Evolutionary conservation across 2,329 filamentous ascomycete species (phyloP), one percentile per base, ranked within the genome.

Genomic region (Penicillium crustosum): DNA sequence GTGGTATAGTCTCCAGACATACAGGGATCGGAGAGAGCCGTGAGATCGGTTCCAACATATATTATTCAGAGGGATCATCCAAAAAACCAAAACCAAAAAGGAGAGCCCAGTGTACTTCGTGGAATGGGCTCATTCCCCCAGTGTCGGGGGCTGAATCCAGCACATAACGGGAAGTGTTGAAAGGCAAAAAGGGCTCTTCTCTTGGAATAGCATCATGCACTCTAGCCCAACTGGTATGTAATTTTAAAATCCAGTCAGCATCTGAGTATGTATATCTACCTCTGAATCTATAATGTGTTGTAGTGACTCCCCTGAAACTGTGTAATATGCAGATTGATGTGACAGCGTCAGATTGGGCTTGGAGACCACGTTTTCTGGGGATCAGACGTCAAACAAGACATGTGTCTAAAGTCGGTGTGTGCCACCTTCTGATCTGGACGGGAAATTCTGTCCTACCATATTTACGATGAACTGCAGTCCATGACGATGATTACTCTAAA

Each of bases 361-460:
- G 15, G 41, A n/a, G 31, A 49, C 59, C 61, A 63, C 61, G 61
- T 63, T 63, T 60, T 63, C 54, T 52, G 49, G 59, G 54, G 54
- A 44, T 52, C 38, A 33, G 49, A 52, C 49, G 49, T 44, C 15
- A 19, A 42, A 21, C 12, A 39, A 50, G 36, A 21, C 31, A 19
- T 42, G 38, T 38, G 58, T 59, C 48, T 57, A 60, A 61, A 48
- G 61, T 63, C 61, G 61, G 61, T 63, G 61, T 61, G 53, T 59
- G 4, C 47, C 9, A 49, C 55, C 48, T 51, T 45, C 4, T 19
- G 21, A 29, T 44, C 19, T 42, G 17, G 38, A 49, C 25, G 23
- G 25, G 15, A 7, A 3, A 13, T n/a, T 25, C n/a, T 31, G 25
- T 36, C 39, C 44, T 31, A 42, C 19, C 21, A 45, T 17, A 33